Evolutionary conservation across 2,329 filamentous ascomycete species (phyloP).

Genomic region (Geoglossum cookeanum): DNA sequence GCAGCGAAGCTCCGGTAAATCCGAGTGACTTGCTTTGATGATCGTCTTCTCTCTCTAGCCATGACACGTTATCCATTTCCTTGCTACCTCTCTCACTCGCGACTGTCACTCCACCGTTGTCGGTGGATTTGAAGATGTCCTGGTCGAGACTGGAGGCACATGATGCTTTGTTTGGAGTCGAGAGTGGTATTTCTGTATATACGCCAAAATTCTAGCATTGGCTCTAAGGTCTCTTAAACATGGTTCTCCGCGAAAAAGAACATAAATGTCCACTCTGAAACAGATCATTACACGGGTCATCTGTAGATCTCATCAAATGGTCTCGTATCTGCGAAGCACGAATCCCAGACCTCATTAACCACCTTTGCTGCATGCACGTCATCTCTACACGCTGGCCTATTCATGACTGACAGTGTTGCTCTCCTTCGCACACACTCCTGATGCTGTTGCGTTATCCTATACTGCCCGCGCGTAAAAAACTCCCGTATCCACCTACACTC

Average conservation of each 20-base stretch:
- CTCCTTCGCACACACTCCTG: conserved; percentile 76
- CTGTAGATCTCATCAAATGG: conserved; percentile 96
- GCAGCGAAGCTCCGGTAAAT: neutral
- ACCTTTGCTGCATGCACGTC: conserved; percentile 71
- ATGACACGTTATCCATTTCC: neutral
- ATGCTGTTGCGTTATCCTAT: conserved; percentile 77
- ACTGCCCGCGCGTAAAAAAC: conserved; percentile 68
- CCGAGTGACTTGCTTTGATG: neutral
- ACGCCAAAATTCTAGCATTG: neutral
- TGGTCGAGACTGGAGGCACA: neutral
- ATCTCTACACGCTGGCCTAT: conserved; percentile 63
- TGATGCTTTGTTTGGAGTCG: neutral
- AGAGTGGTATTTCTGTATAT: neutral
- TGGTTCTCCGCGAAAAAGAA: neutral
- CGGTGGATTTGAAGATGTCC: neutral
- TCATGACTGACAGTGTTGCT: conserved; percentile 62
- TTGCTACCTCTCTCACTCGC: neutral
- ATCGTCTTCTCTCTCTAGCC: neutral
- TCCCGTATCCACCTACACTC: conserved; percentile 85
- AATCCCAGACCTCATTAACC: conserved; percentile 97
- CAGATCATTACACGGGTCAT: neutral
- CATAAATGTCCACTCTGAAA: neutral
- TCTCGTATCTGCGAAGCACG: conserved; percentile 81
- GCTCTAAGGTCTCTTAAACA: neutral
- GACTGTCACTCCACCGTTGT: neutral